Evolutionary conservation across 2,329 filamentous ascomycete species (phyloP).

Genomic region (Dactylellina cionopaga): DNA sequence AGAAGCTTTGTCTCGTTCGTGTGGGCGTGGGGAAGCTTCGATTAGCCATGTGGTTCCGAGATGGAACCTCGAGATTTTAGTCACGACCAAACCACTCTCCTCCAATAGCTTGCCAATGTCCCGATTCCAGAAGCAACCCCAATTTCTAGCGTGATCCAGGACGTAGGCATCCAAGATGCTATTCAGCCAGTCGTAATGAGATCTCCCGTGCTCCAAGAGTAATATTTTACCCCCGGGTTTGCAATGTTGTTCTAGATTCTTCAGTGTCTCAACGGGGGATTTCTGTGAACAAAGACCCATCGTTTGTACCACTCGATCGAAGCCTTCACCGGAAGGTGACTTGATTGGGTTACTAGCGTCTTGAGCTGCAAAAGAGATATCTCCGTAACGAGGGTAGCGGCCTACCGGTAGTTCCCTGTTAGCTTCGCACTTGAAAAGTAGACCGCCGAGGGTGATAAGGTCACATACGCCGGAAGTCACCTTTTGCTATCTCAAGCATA

Average conservation of each 20-base stretch:
- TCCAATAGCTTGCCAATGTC: constrained; percentile 56
- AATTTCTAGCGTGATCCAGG: constrained; percentile 56
- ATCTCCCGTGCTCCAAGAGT: constrained; percentile 57
- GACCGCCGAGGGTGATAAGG: constrained; percentile 3
- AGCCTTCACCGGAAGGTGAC: constrained; percentile 47
- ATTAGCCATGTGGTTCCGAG: constrained; percentile 58
- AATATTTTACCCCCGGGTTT: constrained; percentile 56
- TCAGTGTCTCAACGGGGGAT: constrained; percentile 55
- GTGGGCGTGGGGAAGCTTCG: constrained; percentile 55
- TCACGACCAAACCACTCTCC: constrained; percentile 56
- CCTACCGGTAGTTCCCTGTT: constrained; percentile 19
- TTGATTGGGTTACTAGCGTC: constrained; percentile 38
- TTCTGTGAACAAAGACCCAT: constrained; percentile 57
- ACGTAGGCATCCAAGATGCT: constrained; percentile 55
- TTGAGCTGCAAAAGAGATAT: constrained; percentile 37
- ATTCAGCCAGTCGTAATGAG: constrained; percentile 55
- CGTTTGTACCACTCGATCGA: constrained; percentile 56
- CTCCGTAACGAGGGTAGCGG: constrained; percentile 41
- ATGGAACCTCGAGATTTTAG: constrained; percentile 56
- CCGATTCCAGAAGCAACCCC: constrained; percentile 58
- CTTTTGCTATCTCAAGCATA: constrained; percentile 56
- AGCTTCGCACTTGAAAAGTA: constrained; percentile 6
- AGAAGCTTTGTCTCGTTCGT: constrained; percentile 28
- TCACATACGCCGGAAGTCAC: constrained; percentile 54
- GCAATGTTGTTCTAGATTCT: constrained; percentile 54